A percentile compares a stretch with the other conserved stretches of the same genome.
These are phyloP conservation scores for Pichia exigua DNA, from an alignment of 805 yeast genomes.

Conservation along the genomic window DNA sequence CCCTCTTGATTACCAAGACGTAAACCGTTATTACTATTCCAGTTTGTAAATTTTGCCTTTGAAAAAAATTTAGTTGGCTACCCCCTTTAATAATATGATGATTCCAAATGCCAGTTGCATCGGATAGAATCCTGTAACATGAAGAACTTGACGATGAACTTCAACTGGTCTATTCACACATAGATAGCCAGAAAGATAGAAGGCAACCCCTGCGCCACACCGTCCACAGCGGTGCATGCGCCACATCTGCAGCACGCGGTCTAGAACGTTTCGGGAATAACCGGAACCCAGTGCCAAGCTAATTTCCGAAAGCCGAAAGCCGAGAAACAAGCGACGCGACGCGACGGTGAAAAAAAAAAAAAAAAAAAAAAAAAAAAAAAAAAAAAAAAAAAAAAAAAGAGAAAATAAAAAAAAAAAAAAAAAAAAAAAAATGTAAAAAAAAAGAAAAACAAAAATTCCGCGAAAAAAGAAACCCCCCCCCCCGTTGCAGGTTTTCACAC, in stretches of 20 bases:
- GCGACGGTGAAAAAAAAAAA: neutral
- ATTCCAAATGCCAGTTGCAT: slow-evolving; percentile 36
- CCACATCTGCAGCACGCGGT: too few species aligned
- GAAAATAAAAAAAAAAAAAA: too few species aligned
- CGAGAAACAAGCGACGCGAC: neutral
- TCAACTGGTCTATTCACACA: slow-evolving; percentile 29
- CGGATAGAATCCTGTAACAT: slow-evolving; percentile 30
- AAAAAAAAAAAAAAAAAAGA: neutral
- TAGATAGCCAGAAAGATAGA: too few species aligned
- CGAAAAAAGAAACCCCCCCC: neutral
- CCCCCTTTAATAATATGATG: slow-evolving; percentile 27
- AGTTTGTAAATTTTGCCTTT: slow-evolving; percentile 15
- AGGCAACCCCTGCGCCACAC: too few species aligned
- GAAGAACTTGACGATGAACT: slow-evolving; percentile 30
- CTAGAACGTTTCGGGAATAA: too few species aligned
- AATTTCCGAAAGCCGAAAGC: neutral
- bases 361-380: neutral
- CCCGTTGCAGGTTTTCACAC: too few species aligned
- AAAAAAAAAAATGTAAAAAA: slow-evolving; percentile 4
- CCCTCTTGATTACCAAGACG: slow-evolving; percentile 29
- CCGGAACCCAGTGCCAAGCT: too few species aligned
- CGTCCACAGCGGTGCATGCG: too few species aligned
- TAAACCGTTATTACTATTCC: slow-evolving; percentile 9
- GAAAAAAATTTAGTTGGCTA: slow-evolving; percentile 14
- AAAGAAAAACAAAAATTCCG: neutral